These are phyloP conservation scores for Yamadazyma mexicana DNA, from an alignment of 1,139 yeast genomes.

Conservation along the genomic window DNA sequence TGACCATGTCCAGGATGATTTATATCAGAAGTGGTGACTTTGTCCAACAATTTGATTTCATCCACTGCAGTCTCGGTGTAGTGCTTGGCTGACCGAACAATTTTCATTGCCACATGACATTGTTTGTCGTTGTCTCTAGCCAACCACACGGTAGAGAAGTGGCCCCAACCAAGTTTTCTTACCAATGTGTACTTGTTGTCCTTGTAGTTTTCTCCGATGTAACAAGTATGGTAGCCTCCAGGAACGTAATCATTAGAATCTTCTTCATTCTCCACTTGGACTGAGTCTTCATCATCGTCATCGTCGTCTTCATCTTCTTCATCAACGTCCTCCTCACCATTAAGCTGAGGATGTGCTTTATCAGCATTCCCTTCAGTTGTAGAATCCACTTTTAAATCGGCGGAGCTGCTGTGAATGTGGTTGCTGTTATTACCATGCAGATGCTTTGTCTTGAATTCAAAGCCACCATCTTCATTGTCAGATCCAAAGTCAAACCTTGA, in stretches of 20 bases:
- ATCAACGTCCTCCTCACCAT: constrained; percentile 25
- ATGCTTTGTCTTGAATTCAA: background rate
- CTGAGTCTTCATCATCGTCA: constrained; percentile 33
- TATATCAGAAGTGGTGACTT: constrained; percentile 41
- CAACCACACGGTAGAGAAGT: constrained; percentile 52
- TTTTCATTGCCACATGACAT: constrained; percentile 78
- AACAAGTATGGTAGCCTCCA: constrained; percentile 90
- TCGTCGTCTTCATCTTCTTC: constrained; percentile 44
- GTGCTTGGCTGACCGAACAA: constrained; percentile 74
- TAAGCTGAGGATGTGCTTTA: constrained; percentile 1
- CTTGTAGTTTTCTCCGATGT: constrained; percentile 70
- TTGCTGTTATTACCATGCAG: too few species aligned
- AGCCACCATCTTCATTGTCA: constrained; percentile 8
- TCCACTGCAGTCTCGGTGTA: constrained; percentile 86
- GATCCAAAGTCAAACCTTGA: constrained; percentile 17
- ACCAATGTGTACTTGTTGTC: constrained; percentile 60
- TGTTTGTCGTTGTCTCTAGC: constrained; percentile 55
- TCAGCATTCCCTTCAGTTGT: background rate
- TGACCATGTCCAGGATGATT: constrained; percentile 70
- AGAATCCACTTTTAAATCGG: too few species aligned
- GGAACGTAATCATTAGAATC: constrained; percentile 66
- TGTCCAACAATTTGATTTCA: constrained; percentile 67
- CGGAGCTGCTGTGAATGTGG: background rate
- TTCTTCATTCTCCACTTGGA: constrained; percentile 60
- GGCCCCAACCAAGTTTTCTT: constrained; percentile 67